A percentile compares a stretch with the other conserved stretches of the same genome.
These are phyloP conservation scores for Pholiota adiposa DNA, from an alignment of 1,284 basidiomycete genomes.

Conservation along the genomic window DNA sequence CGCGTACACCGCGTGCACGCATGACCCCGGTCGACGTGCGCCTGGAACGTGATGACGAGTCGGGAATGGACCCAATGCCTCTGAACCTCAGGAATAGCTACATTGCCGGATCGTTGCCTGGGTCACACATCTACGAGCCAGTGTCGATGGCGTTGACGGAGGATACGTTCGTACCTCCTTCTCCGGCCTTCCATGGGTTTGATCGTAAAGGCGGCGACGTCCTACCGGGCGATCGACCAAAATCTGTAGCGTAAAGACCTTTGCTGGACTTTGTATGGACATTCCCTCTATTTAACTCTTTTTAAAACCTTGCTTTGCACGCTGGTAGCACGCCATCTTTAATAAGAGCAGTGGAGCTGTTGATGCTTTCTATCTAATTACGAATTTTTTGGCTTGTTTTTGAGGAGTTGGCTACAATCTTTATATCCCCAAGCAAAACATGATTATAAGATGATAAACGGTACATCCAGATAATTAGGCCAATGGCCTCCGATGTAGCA, in stretches of 20 bases:
- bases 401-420: background rate
- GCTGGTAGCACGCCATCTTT: constrained; percentile 4
- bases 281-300: background rate
- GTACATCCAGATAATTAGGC: background rate
- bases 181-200: constrained; percentile 61
- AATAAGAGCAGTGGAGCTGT: constrained; percentile 19
- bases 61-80: constrained; percentile 53
- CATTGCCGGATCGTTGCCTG: constrained; percentile 35
- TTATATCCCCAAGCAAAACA: background rate
- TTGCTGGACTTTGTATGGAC: constrained; percentile 20
- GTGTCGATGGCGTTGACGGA: constrained; percentile 79
- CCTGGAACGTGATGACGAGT: constrained; percentile 1
- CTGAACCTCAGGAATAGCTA: constrained; percentile 42
- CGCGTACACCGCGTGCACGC: constrained; percentile 40
- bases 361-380: constrained; percentile 18
- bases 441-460: background rate
- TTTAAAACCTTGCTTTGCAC: background rate
- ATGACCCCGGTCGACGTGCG: constrained; percentile 36
- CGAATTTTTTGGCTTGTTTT: constrained; percentile 14
- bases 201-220: constrained; percentile 33
- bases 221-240: constrained; percentile 41
- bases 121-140: constrained; percentile 60
- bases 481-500: background rate
- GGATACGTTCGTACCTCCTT: constrained; percentile 70
- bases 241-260: constrained; percentile 37